Base-by-base conservation (phyloP, 1,284 basidiomycete species). In the Cryptococcus sp. region DNA sequence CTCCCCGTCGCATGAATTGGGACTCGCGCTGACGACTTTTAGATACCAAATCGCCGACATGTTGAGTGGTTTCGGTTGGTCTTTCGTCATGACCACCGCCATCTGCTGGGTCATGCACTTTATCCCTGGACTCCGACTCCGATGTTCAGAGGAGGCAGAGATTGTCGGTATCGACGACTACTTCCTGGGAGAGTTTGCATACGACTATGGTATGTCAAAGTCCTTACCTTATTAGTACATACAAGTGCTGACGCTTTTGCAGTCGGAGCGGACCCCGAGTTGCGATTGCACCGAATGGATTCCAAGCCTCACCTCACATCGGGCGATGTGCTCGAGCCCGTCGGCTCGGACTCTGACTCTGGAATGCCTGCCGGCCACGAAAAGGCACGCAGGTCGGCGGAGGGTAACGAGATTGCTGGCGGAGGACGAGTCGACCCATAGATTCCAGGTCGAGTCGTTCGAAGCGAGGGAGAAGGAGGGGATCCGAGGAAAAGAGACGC, bases 121-220 rank as follows among this genome's bases (percentile, higher is more conserved):
- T 73, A 87, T 95, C 63, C 94, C 94, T 2, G 84, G 83, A 55
- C 78, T 89, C 53, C 79, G 85, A 47, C 80, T 98, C 41, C 84
- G 91, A 51, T 79, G 80, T 18, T 74, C 76, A 26, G 91, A 94
- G 60, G 86, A 91, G 57, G 81, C 83, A 26, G 93, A 97, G 77
- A 85, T 92, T 53, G 76, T 97, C 51, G 94, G 94, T 55, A 84
- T 95, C 55, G 94, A 97, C 70, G 89, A 95, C 65, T 81, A 84
- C 12, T 87, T 93, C 76, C 85, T 95, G 78, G 93, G 93, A 62
- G 93, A 97, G 75, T 90, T 84, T 60, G 86, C 86, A n/a, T 90
- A 91, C 69, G 87, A 92, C 74, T 91, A 88, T 60, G 86, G 87
- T 51, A 83, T 82, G 14, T 53, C 19, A 19, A n/a, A n/a, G n/a